A percentile compares a stretch with the other conserved stretches of the same genome.
These are phyloP conservation scores for Termitomyces sp. DNA, from an alignment of 768 basidiomycete species.

Conservation along the genomic window DNA sequence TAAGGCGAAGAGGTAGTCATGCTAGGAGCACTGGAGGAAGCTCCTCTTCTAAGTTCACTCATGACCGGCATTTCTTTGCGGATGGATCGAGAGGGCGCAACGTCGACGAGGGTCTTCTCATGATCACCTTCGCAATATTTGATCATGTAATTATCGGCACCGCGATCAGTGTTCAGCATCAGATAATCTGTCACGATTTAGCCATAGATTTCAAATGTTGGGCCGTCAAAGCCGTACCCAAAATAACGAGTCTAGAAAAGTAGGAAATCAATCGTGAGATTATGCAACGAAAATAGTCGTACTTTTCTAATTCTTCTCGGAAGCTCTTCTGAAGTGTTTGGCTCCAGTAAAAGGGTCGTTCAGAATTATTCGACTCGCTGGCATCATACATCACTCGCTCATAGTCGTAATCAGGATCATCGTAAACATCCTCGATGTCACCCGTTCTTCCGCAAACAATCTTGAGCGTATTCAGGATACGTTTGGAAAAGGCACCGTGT, in stretches of 20 bases:
- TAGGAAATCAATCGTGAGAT: slow-evolving; percentile 8
- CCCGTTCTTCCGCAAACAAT: slow-evolving; percentile 87
- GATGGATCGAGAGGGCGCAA: slow-evolving; percentile 70
- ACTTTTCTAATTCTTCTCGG: slow-evolving; percentile 88
- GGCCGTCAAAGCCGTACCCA: slow-evolving; percentile 47
- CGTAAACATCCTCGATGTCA: slow-evolving; percentile 62
- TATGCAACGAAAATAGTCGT: slow-evolving; percentile 20
- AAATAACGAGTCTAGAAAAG: slow-evolving; percentile 65
- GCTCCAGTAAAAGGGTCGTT: slow-evolving; percentile 81
- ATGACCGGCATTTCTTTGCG: slow-evolving; percentile 68
- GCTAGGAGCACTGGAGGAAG: slow-evolving; percentile 31
- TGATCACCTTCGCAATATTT: slow-evolving; percentile 83
- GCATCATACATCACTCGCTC: slow-evolving; percentile 67
- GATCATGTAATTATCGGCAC: slow-evolving; percentile 90
- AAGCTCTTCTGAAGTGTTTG: slow-evolving; percentile 75
- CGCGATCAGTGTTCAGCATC: slow-evolving; percentile 91
- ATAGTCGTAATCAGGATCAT: slow-evolving; percentile 75
- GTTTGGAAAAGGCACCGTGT: slow-evolving; percentile 65
- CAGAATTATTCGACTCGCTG: slow-evolving; percentile 51
- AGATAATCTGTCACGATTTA: slow-evolving; percentile 60
- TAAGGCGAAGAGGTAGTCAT: slow-evolving; percentile 36
- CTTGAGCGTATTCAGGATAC: slow-evolving; percentile 63
- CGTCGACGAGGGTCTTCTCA: slow-evolving; percentile 74
- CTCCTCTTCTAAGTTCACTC: slow-evolving; percentile 59
- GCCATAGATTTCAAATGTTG: neutral